Evolutionary conservation across 2,329 filamentous ascomycete species (phyloP).

Genomic region (Meredithiella fracta): DNA sequence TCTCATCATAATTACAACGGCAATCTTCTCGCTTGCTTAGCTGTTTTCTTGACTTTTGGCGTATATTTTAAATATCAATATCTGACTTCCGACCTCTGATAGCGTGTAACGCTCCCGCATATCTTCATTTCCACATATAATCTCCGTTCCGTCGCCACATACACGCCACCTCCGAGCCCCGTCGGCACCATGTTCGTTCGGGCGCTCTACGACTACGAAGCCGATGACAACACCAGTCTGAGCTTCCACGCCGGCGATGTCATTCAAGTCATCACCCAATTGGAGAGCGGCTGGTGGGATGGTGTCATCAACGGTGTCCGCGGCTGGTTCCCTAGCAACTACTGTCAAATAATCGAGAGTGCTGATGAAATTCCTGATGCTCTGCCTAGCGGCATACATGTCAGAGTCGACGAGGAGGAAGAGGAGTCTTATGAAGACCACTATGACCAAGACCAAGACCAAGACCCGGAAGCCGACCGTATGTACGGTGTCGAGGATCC

Average conservation of each 20-base stretch:
- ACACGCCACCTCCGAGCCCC: constrained; percentile 21
- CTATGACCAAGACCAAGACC: constrained; percentile 38
- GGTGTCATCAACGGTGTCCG: constrained; percentile 91
- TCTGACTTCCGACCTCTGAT: too few species aligned
- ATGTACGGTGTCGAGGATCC: constrained; percentile 42
- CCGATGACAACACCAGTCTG: constrained; percentile 88
- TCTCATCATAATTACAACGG: too few species aligned
- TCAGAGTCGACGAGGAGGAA: constrained; percentile 3
- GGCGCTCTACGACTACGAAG: constrained; percentile 93
- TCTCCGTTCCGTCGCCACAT: background rate
- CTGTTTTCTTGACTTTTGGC: too few species aligned
- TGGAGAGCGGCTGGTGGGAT: constrained; percentile 99
- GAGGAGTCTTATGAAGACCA: background rate
- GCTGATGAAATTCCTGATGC: constrained; percentile 55
- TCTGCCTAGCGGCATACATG: constrained; percentile 35
- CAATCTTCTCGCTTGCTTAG: too few species aligned
- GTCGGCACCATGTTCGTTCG: constrained; percentile 73
- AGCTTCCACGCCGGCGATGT: constrained; percentile 95
- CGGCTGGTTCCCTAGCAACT: constrained; percentile 99
- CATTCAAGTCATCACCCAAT: constrained; percentile 94
- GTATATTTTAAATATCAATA: too few species aligned
- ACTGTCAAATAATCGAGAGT: constrained; percentile 72
- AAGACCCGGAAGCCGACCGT: constrained; percentile 33
- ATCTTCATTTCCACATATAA: too few species aligned
- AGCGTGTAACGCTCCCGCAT: too few species aligned